phyloP scores from a whole-genome alignment of 257 asterid species.

The Petunia axillaris region DNA sequence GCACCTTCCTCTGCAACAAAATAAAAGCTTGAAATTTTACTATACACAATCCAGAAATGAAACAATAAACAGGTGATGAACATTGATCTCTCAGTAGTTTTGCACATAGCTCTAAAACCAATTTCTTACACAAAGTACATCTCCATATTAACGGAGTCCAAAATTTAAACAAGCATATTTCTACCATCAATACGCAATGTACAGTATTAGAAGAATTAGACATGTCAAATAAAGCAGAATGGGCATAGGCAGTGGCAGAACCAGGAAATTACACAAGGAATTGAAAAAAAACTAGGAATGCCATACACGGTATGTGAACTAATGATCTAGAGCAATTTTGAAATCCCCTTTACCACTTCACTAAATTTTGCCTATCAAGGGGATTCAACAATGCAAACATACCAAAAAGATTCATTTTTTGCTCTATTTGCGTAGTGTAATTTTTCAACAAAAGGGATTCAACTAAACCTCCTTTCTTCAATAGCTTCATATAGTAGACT shows the following conservation, averaged over 20 bases:
- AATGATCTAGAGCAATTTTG: too few species aligned
- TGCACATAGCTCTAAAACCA: not conserved
- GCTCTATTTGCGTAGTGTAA: too few species aligned
- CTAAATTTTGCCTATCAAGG: too few species aligned
- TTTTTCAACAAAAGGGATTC: too few species aligned
- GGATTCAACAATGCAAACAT: too few species aligned
- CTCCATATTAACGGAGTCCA: not conserved
- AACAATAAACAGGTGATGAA: not conserved
- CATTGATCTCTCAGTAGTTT: not conserved
- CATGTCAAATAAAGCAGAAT: not conserved
- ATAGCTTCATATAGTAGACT: too few species aligned
- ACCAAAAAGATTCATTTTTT: too few species aligned
- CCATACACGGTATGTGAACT: too few species aligned
- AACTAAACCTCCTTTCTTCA: too few species aligned
- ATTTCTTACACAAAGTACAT: not conserved
- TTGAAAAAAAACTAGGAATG: too few species aligned
- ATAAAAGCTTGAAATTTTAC: conserved; percentile 7
- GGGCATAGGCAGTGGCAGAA: not conserved
- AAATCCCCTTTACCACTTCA: too few species aligned
- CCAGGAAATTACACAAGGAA: too few species aligned
- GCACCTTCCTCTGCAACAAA: conserved; percentile 48
- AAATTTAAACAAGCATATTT: not conserved
- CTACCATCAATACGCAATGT: not conserved
- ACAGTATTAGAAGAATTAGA: not conserved
- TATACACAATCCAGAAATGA: not conserved